Percentiles rank a stretch among this genome's conserved stretches.
Evolutionary conservation across 768 basidiomycete genomes (phyloP).

Genomic region (Leccinum longicurvipes): DNA sequence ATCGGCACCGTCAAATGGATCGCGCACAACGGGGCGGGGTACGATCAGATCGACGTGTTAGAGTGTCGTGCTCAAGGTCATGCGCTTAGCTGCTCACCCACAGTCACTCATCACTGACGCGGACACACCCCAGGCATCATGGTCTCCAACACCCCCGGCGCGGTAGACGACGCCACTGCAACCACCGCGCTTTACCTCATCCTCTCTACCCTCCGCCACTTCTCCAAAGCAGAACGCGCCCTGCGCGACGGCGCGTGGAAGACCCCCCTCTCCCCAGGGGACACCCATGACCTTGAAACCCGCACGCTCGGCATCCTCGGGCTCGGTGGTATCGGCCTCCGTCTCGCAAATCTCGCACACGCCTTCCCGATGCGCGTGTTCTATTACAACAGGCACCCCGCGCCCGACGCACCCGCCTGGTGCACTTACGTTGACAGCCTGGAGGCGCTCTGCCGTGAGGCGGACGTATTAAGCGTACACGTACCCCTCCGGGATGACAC

Average conservation of each 20-base stretch:
- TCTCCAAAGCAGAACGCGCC: conserved; percentile 56
- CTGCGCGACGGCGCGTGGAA: conserved; percentile 61
- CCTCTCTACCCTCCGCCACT: conserved; percentile 74
- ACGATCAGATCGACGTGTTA: conserved; percentile 74
- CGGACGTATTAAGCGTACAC: conserved; percentile 86
- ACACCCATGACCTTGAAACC: conserved; percentile 61
- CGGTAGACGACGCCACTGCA: conserved; percentile 89
- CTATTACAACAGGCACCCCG: conserved; percentile 68
- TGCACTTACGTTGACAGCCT: conserved; percentile 72
- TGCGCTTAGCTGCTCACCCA: not conserved
- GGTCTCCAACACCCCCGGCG: conserved; percentile 86
- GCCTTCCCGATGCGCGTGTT: conserved; percentile 89
- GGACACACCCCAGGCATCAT: conserved; percentile 40
- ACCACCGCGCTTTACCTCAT: conserved; percentile 84
- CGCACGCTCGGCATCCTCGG: conserved; percentile 73
- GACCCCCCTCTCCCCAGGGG: conserved; percentile 40
- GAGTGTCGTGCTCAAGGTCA: conserved; percentile 72
- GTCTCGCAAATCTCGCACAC: conserved; percentile 65
- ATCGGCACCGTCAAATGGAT: conserved; percentile 70
- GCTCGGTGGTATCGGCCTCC: conserved; percentile 72
- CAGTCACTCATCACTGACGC: not conserved
- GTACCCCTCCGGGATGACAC: conserved; percentile 78
- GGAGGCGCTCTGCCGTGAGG: conserved; percentile 57
- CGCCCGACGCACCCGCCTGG: conserved; percentile 60
- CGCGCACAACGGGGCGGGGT: conserved; percentile 90